Evolutionary conservation across 1,284 basidiomycete species (phyloP).

Genomic region (Cryptococcus floricola): DNA sequence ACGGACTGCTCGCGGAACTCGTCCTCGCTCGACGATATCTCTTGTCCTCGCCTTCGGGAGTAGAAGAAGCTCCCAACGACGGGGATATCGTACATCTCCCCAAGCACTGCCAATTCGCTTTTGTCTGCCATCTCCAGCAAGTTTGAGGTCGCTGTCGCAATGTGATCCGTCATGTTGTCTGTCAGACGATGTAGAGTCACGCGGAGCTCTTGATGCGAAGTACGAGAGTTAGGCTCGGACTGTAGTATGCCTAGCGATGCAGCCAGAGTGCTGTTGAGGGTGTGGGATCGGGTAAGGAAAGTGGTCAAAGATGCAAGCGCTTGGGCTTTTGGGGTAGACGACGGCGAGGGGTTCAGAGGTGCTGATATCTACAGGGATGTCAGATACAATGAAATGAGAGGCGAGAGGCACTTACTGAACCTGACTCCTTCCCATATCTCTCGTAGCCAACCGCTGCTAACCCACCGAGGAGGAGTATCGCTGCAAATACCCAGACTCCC

Average conservation of each 20-base stretch:
- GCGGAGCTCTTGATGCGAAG: constrained; percentile 28
- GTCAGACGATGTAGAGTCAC: constrained; percentile 33
- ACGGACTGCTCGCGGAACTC: background rate
- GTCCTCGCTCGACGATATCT: constrained; percentile 4
- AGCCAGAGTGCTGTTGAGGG: constrained; percentile 17
- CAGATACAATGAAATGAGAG: background rate
- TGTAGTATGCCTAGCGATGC: constrained; percentile 24
- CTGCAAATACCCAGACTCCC: constrained; percentile 3
- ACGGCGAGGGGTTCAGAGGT: background rate
- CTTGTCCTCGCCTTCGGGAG: constrained; percentile 4
- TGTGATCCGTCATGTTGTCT: constrained; percentile 38
- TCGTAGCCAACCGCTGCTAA: background rate
- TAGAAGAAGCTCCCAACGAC: constrained; percentile 22
- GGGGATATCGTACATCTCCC: constrained; percentile 46
- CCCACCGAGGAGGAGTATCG: background rate
- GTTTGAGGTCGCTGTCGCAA: constrained; percentile 34
- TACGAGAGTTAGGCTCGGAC: constrained; percentile 10
- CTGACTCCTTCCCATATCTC: background rate
- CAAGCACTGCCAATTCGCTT: constrained; percentile 31
- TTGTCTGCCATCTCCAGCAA: constrained; percentile 33
- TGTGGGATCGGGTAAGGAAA: constrained; percentile 22
- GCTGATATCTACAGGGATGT: background rate
- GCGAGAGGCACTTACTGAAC: background rate
- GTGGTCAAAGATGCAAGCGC: constrained; percentile 11
- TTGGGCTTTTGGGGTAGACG: background rate